Evolutionary conservation across 2,329 filamentous ascomycete genomes (phyloP), one percentile per base, ranked within the genome.

Genomic region (Lecanosticta acicola): DNA sequence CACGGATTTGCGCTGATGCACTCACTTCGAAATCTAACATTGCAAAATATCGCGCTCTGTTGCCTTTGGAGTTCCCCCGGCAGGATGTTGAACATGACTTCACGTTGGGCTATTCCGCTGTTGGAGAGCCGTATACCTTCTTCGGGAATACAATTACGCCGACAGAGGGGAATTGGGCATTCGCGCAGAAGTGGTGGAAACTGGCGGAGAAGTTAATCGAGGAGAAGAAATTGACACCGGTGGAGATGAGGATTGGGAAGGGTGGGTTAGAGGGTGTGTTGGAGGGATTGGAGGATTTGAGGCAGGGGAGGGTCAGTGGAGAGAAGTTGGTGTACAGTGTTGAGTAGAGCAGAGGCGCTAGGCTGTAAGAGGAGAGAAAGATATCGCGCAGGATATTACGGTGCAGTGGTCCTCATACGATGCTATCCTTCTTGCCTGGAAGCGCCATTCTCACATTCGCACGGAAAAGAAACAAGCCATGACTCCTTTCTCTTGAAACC

Each of bases 171-270:
- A 54, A 59, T 14, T 51, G 53, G 13, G 50, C 54, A 16, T 72
- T 70, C 49, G 65, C 58, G 14, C 65, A 65, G 47, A 65, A 57
- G 45, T 76, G 71, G 49, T 63, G 63, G 47, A 51, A 1, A 53
- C 63, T 37, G 33, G 53, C 57, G 9, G 43, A 58, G 32, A 55
- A 58, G 10, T 39, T 51, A 24, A 59, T 62, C 2, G 46, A 44
- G 5, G 59, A 58, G 10, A 63, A 63, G 0, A 56, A 53, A 40
- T 61, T 65, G 46, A 49, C 58, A 44, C 49, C 57, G 32, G 58
- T 63, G 43, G 58, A 67, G 4, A 34, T 63, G 20, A 57, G 71
- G 7, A 54, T 70, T 16, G 67, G 66, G 1, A 62, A 66, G 45
- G 11, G 24, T 29, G 69, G 68, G 4, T 39, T 65, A 29, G 60